Conservation (phyloP, 495 filamentous ascomycete genomes). For the Trypethelium eluteriae region DNA sequence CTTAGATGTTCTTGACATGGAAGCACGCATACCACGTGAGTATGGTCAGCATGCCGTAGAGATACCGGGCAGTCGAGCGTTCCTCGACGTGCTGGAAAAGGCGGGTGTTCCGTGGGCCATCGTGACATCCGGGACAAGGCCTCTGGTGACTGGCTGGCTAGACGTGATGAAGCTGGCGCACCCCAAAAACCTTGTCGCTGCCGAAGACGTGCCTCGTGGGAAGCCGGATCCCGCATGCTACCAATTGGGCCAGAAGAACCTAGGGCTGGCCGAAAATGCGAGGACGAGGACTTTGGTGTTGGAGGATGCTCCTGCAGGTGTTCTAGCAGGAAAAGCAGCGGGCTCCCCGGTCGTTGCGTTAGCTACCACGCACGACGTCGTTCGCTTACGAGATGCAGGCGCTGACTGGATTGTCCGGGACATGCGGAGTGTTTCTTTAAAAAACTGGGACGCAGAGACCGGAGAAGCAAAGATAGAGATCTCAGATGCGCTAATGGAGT, state of each 20-base stretch:
- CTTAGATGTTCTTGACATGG: conserved; percentile 71
- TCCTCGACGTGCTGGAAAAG: conserved; percentile 53
- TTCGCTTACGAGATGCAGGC: conserved; percentile 60
- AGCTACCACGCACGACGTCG: conserved; percentile 71
- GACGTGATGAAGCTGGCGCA: conserved; percentile 64
- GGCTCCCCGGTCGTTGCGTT: conserved; percentile 84
- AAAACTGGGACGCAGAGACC: conserved; percentile 29
- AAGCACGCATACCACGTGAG: conserved; percentile 65
- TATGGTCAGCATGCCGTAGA: conserved; percentile 73
- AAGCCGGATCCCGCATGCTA: conserved; percentile 91
- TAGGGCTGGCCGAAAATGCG: conserved; percentile 43
- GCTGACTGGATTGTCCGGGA: conserved; percentile 87
- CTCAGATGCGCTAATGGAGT: conserved; percentile 30
- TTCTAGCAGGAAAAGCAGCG: conserved; percentile 77
- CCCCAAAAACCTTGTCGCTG: conserved; percentile 68
- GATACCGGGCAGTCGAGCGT: conserved; percentile 59
- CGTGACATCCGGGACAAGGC: conserved; percentile 79
- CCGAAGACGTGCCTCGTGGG: conserved; percentile 75
- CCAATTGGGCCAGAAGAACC: conserved; percentile 55
- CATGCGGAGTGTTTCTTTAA: conserved; percentile 54
- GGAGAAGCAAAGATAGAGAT: conserved; percentile 35
- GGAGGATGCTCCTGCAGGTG: conserved; percentile 91
- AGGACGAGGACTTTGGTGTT: conserved; percentile 62
- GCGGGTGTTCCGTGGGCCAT: conserved; percentile 72
- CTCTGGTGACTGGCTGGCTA: conserved; percentile 82